Evolutionary conservation across 176 grass and related monocot genomes (phyloP), one percentile per base, ranked within the genome.

Genomic region (Carex scoparia): DNA sequence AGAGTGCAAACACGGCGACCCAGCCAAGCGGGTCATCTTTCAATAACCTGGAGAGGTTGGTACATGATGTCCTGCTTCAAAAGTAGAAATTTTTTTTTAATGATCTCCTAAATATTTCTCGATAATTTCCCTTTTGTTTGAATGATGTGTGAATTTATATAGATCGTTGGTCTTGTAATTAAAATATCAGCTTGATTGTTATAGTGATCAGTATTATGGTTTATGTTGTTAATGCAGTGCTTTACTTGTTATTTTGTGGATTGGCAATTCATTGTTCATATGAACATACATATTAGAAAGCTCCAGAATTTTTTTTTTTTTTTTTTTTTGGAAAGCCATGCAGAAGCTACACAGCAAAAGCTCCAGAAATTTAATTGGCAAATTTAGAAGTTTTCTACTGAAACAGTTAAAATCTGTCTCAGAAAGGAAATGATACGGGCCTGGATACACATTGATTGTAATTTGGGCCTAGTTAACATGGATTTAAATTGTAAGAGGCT

Each of bases 1-100:
- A 88, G 55, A 86, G 63, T 30, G 90, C 85, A 6, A 44, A 3
- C 48, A 72, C 7, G 15, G 94, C 86, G 3, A 81, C 88, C 3
- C 12, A 84, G 37, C 32, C 35, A 7, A 59, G 67, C 1, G 90
- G 94, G 54, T 81, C 72, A 1, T 92, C 90, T 2, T 81, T 61
- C 15, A 19, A 40, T 12, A 81, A 81, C 13, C 79, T 81, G 4
- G 79, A 64, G 12, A 81, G n/a, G 35, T 81, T 81, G 79, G 79
- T 81, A 8, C 4, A 59, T 33, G 79, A 81, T 38, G 79, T 81
- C 9, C 35, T 82, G 59, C 61, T 82, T 32, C 3, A 7, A 37
- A 56, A 7, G 13, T 33, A 5, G 31, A 57, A n/a, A 9, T 48
- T 23, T 23, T 23, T 23, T 23, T 23, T 35, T 35, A 51, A 51